These are phyloP conservation scores for Psophocarpus tetragonolobus DNA, from an alignment of 306 rosid genomes.

Conservation along the genomic window DNA sequence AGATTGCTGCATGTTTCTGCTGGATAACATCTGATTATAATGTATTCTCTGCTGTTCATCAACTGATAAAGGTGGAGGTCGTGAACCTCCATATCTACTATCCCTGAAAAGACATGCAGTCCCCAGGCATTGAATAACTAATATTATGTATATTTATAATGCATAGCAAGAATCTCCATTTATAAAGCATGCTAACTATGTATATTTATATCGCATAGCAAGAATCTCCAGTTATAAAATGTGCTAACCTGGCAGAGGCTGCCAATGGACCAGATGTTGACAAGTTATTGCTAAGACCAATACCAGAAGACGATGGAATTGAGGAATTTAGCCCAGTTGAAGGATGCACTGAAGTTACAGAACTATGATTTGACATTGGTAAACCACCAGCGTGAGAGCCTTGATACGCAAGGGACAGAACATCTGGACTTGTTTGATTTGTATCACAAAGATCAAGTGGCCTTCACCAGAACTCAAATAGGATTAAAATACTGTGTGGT, in stretches of 20 bases:
- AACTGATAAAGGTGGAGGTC: slow-evolving; percentile 67
- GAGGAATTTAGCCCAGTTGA: slow-evolving; percentile 67
- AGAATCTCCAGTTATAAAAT: slow-evolving; percentile 27
- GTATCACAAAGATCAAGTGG: slow-evolving; percentile 94
- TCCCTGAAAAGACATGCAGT: slow-evolving; percentile 55
- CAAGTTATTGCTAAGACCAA: slow-evolving; percentile 64
- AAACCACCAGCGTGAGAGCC: slow-evolving; percentile 72
- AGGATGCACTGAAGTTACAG: slow-evolving; percentile 61
- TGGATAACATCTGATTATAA: slow-evolving; percentile 71
- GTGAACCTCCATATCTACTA: slow-evolving; percentile 68
- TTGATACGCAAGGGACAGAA: slow-evolving; percentile 65
- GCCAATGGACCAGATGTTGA: slow-evolving; percentile 63
- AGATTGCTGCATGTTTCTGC: slow-evolving; percentile 76
- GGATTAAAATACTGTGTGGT: slow-evolving; percentile 16
- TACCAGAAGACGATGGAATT: slow-evolving; percentile 73
- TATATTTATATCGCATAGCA: not conserved
- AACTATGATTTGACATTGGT: slow-evolving; percentile 72
- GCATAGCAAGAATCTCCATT: slow-evolving; percentile 8
- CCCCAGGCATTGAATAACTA: not conserved
- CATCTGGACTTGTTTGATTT: slow-evolving; percentile 66
- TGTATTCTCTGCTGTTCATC: slow-evolving; percentile 95
- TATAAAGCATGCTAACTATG: slow-evolving; percentile 49
- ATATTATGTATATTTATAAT: not conserved
- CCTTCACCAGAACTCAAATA: slow-evolving; percentile 62
- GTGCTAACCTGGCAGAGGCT: slow-evolving; percentile 62